Evolutionary conservation across 768 basidiomycete genomes (phyloP).

Genomic region (Sarcodon sp.): DNA sequence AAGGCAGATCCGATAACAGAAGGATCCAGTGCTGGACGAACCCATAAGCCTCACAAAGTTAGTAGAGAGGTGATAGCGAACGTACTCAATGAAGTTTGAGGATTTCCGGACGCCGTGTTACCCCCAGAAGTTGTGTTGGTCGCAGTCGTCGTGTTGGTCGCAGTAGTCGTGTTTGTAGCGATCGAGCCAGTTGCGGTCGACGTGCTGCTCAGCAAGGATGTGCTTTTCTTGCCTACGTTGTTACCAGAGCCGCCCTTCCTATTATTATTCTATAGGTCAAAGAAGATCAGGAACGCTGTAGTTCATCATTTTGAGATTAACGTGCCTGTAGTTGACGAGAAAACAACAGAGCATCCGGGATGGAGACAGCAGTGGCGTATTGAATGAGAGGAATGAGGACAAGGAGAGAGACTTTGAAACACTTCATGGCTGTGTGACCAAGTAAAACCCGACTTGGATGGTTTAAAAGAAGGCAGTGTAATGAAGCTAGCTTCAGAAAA

Average conservation of each 20-base stretch:
- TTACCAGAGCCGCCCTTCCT: constrained; percentile 6
- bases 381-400: constrained; percentile 26
- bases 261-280: neutral
- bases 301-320: neutral
- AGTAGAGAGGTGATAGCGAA: neutral
- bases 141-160: constrained; percentile 5
- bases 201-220: constrained; percentile 6
- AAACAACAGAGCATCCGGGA: neutral
- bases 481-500: constrained; percentile 5
- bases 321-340: neutral
- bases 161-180: constrained; percentile 3
- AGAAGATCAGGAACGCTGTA: neutral
- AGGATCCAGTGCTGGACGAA: constrained; percentile 23
- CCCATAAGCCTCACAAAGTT: neutral
- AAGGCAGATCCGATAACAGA: constrained; percentile 41
- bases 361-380: neutral
- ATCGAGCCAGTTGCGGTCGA: constrained; percentile 8
- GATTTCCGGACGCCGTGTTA: constrained; percentile 18
- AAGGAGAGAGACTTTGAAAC: constrained; percentile 24
- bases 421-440: constrained; percentile 33
- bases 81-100: constrained; percentile 31
- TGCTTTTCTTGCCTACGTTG: constrained; percentile 5
- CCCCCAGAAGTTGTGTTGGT: constrained; percentile 8
- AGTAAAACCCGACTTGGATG: constrained; percentile 9
- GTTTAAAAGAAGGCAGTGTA: constrained; percentile 11